A percentile compares a stretch with the other conserved stretches of the same genome.
Evolutionary conservation across 2,329 filamentous ascomycete species (phyloP).

Genomic region (Proliferodiscus dingleyae): DNA sequence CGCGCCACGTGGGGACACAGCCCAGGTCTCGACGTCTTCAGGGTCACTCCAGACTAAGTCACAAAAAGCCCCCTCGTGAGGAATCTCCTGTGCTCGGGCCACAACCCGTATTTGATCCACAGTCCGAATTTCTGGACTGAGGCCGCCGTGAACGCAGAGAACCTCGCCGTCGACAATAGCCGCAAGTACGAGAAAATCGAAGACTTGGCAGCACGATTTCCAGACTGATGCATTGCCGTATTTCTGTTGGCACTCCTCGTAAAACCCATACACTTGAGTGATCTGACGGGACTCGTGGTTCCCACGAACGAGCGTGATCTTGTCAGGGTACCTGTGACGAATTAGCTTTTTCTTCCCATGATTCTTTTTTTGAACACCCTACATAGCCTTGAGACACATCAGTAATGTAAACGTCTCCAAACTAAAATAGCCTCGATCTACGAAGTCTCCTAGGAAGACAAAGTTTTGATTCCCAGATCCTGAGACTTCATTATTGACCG

Average conservation of each 20-base stretch:
- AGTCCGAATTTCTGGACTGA: conserved; percentile 69
- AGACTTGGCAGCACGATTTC: conserved; percentile 75
- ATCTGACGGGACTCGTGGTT: conserved; percentile 76
- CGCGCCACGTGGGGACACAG: conserved; percentile 62
- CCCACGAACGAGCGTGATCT: conserved; percentile 67
- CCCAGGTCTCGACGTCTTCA: conserved; percentile 66
- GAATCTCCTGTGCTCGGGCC: conserved; percentile 69
- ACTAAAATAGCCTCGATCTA: conserved; percentile 70
- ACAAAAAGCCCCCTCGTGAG: conserved; percentile 72
- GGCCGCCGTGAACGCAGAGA: conserved; percentile 66
- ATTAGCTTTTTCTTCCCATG: conserved; percentile 10
- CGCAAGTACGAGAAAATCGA: conserved; percentile 70
- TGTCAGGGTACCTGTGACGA: conserved; percentile 58
- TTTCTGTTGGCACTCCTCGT: conserved; percentile 72
- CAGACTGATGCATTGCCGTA: conserved; percentile 74
- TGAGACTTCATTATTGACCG: conserved; percentile 33
- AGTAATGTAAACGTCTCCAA: conserved; percentile 68
- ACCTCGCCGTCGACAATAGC: conserved; percentile 71
- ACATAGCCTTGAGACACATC: conserved; percentile 70
- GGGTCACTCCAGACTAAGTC: conserved; percentile 74
- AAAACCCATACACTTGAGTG: conserved; percentile 74
- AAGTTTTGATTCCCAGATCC: conserved; percentile 63
- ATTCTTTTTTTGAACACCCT: conserved; percentile 26
- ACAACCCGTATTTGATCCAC: conserved; percentile 72
- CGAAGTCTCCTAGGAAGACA: conserved; percentile 68